These are phyloP conservation scores for Litsea cubeba DNA, from an alignment of 164 flowering plant genomes.

Conservation along the genomic window DNA sequence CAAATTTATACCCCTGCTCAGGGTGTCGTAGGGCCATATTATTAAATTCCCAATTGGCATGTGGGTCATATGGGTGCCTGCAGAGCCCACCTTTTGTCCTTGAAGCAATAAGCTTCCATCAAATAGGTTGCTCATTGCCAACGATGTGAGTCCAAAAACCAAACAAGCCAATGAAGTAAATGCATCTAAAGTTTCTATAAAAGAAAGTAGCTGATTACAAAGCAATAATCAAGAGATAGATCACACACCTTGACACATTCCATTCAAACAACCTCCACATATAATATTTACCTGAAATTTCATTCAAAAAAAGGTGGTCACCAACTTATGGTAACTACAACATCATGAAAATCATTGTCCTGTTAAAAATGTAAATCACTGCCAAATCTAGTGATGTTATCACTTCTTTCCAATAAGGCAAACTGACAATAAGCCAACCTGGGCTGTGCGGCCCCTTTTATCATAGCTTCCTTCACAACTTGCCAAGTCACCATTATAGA, in stretches of 20 bases:
- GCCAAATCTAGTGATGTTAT: background rate
- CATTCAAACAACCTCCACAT: constrained; percentile 72
- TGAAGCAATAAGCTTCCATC: too few species aligned
- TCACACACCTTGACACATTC: constrained; percentile 66
- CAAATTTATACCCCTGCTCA: too few species aligned
- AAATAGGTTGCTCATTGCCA: background rate
- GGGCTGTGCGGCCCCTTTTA: constrained; percentile 87
- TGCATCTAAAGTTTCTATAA: background rate
- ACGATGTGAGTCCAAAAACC: background rate
- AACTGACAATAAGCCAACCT: constrained; percentile 45
- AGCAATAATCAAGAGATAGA: constrained; percentile 3
- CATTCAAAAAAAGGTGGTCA: background rate
- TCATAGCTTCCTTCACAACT: constrained; percentile 78
- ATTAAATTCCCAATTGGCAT: too few species aligned
- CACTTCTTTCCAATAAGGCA: background rate
- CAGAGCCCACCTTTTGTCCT: too few species aligned
- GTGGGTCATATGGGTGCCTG: too few species aligned
- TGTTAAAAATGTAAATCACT: background rate
- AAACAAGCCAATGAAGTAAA: background rate
- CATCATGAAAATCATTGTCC: background rate
- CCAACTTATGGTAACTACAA: background rate
- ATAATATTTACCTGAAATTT: constrained; percentile 69
- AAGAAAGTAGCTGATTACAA: too few species aligned
- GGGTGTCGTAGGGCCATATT: too few species aligned
- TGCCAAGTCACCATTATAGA: constrained; percentile 69